Base-by-base conservation (phyloP, 257 asterid genomes). In the Misopates orontium region DNA sequence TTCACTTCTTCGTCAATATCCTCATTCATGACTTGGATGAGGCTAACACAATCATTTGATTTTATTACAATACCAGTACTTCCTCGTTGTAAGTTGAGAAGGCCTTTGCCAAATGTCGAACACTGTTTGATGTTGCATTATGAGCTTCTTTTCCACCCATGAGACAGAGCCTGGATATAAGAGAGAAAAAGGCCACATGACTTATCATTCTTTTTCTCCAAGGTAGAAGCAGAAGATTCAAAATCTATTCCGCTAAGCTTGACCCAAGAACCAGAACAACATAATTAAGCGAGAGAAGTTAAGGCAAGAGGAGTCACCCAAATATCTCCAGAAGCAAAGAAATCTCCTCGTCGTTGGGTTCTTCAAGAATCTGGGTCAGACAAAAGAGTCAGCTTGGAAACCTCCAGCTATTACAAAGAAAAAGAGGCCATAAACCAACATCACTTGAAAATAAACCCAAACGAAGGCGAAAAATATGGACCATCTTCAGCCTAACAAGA, bases 271-370 rank as follows among this genome's bases (percentile, higher is more conserved):
- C n/a, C n/a, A n/a, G n/a, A 28, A 28, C 36, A 6, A 6, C 42
- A 36, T 36, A 71, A 57, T 44, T 64, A 31, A 40, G 21, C 73
- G 73, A 62, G 68, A 39, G 16, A 59, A 15, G 21, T 62, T 65
- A 70, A 25, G 66, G n/a, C n/a, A 56, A 66, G 53, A 76, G 76
- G 60, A 83, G 54, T 81, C 83, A 92, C 98, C 96, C 76, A 70
- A 85, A 90, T 73, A 93, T 81, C 91, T 87, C 95, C 67, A 62
- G 82, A 79, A 93, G 97, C 77, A 93, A 78, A 68, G 94, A 81
- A 54, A 87, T 75, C 72, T 93, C 98, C 78, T 89, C 98, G 53
- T 86, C 84, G 28, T 70, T 85, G 69, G 98, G 95, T 75, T 79
- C 90, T 83, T 89, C 95, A 74, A 93, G 95, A 85, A 93, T 89